Percentiles rank a stretch among this genome's conserved stretches.
phyloP scores from a whole-genome alignment of 495 filamentous ascomycete species.

The Aspergillus wentii region DNA sequence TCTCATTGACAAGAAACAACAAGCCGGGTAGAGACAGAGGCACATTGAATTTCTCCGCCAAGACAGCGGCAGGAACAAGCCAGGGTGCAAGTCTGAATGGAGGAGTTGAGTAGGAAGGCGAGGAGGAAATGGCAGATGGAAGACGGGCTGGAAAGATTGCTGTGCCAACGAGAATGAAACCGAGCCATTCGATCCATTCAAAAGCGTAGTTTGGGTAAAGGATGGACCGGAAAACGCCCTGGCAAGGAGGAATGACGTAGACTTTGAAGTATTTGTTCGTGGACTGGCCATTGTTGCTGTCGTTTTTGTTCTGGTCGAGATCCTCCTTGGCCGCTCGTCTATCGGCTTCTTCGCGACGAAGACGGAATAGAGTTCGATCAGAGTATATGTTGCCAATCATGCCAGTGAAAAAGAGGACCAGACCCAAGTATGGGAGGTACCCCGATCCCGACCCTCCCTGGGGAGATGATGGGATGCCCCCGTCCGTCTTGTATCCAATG shows the following conservation, averaged over 20 bases:
- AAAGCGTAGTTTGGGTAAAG: constrained; percentile 90
- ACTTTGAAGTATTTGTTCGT: constrained; percentile 60
- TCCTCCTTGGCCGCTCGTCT: constrained; percentile 38
- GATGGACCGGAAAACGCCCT: constrained; percentile 75
- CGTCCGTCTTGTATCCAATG: too few species aligned
- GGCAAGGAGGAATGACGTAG: constrained; percentile 82
- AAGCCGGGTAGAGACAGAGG: constrained; percentile 59
- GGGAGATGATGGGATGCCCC: constrained; percentile 26
- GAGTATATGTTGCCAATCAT: constrained; percentile 76
- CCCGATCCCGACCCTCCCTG: background rate
- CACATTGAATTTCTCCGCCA: constrained; percentile 20
- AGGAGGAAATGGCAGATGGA: constrained; percentile 1
- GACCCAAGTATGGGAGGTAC: too few species aligned
- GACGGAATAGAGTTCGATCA: constrained; percentile 51
- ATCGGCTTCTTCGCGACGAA: constrained; percentile 53
- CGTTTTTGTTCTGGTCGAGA: constrained; percentile 12
- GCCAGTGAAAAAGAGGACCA: constrained; percentile 60
- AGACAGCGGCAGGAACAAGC: constrained; percentile 52
- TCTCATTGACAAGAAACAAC: constrained; percentile 78
- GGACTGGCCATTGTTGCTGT: too few species aligned
- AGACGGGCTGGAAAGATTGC: constrained; percentile 20
- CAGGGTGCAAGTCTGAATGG: constrained; percentile 37
- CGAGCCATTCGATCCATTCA: constrained; percentile 95
- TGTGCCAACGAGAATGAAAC: constrained; percentile 68
- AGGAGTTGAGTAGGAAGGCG: constrained; percentile 7